phyloP scores from a whole-genome alignment of 2,329 filamentous ascomycete genomes.

The Stachybotrys echinatus region DNA sequence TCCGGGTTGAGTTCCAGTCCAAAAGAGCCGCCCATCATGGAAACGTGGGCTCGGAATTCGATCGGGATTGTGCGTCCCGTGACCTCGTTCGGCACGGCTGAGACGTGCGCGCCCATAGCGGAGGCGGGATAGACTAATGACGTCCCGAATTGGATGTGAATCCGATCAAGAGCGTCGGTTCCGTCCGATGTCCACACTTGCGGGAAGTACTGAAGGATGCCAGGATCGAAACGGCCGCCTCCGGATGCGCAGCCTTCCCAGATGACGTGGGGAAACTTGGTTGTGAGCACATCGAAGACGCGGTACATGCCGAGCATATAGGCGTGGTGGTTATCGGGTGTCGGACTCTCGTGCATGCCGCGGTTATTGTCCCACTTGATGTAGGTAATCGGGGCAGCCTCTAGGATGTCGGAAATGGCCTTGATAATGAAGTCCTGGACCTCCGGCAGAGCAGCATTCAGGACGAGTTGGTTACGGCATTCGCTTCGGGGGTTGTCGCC shows the following conservation, averaged over 20 bases:
- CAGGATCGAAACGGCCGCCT: slow-evolving; percentile 59
- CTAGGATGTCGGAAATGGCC: slow-evolving; percentile 47
- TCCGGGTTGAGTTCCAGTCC: slow-evolving; percentile 58
- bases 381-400: slow-evolving; percentile 49
- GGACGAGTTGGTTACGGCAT: slow-evolving; percentile 52
- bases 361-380: slow-evolving; percentile 68
- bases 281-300: slow-evolving; percentile 55
- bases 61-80: slow-evolving; percentile 51
- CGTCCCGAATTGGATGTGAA: slow-evolving; percentile 60
- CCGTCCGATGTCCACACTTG: slow-evolving; percentile 63
- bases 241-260: slow-evolving; percentile 64
- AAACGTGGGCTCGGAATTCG: slow-evolving; percentile 58
- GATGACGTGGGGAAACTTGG: slow-evolving; percentile 54
- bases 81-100: slow-evolving; percentile 53
- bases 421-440: slow-evolving; percentile 60
- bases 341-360: slow-evolving; percentile 54
- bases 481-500: slow-evolving; percentile 51
- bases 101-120: slow-evolving; percentile 62
- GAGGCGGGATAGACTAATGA: slow-evolving; percentile 58
- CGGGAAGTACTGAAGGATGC: slow-evolving; percentile 58
- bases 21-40: slow-evolving; percentile 65
- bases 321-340: slow-evolving; percentile 46
- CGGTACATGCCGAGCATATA: slow-evolving; percentile 62
- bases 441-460: slow-evolving; percentile 55
- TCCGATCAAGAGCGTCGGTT: slow-evolving; percentile 56